These are phyloP conservation scores for Aquanectria penicillioides DNA, from an alignment of 2,329 filamentous ascomycete species.

Conservation along the genomic window DNA sequence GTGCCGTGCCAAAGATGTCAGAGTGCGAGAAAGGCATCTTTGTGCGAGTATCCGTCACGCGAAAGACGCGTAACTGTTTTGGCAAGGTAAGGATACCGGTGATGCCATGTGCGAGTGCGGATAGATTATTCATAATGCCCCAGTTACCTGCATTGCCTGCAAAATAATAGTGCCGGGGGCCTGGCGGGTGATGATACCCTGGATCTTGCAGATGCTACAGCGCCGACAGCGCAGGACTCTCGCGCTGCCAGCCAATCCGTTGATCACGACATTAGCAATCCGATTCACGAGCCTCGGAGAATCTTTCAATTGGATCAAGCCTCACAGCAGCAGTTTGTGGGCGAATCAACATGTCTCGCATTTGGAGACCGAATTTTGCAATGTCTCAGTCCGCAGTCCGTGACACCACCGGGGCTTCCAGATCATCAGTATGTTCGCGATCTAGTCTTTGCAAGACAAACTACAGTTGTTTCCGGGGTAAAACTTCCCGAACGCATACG, in stretches of 20 bases:
- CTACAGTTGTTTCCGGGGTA: background rate
- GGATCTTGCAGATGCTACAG: background rate
- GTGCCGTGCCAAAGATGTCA: constrained; percentile 22
- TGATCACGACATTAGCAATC: constrained; percentile 20
- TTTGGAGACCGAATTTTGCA: constrained; percentile 27
- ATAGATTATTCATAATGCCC: background rate
- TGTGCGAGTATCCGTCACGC: constrained; percentile 18
- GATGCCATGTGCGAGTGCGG: too few relatives aligned
- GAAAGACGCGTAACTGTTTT: constrained; percentile 20
- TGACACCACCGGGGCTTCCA: background rate
- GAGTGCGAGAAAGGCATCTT: constrained; percentile 12
- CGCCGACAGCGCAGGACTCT: constrained; percentile 9
- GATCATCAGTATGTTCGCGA: constrained; percentile 16
- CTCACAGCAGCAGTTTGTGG: constrained; percentile 23
- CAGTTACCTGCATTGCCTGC: constrained; percentile 18
- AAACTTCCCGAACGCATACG: constrained; percentile 26
- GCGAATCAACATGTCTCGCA: constrained; percentile 24
- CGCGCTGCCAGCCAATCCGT: constrained; percentile 12
- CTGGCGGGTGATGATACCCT: constrained; percentile 5
- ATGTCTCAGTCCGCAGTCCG: constrained; percentile 22
- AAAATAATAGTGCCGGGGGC: background rate
- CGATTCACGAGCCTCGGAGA: constrained; percentile 11
- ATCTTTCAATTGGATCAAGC: constrained; percentile 22
- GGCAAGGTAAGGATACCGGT: constrained; percentile 24
- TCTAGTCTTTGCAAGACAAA: constrained; percentile 17